These are phyloP conservation scores for Hyphopichia homilentoma DNA, from an alignment of 805 yeast species.

Conservation along the genomic window DNA sequence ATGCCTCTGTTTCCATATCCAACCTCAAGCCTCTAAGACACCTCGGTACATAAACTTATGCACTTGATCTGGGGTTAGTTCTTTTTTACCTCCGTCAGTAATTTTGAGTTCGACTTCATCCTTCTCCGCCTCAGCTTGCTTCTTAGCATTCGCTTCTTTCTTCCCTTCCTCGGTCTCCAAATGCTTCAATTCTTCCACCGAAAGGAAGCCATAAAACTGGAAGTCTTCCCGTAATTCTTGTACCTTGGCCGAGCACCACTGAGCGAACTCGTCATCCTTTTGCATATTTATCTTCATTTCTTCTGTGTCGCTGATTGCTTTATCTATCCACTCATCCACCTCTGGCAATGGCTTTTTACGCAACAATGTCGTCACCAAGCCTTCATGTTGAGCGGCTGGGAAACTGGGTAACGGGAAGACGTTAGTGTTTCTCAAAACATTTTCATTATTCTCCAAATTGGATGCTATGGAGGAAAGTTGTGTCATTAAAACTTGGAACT, in stretches of 20 bases:
- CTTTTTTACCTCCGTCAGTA: conserved; percentile 22
- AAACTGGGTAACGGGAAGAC: conserved; percentile 82
- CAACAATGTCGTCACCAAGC: conserved; percentile 75
- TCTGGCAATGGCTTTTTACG: conserved; percentile 90
- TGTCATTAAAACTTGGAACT: conserved; percentile 76
- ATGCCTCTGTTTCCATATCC: neutral
- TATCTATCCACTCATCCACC: conserved; percentile 78
- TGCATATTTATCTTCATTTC: conserved; percentile 21
- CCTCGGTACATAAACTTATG: conserved; percentile 40
- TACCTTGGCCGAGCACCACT: conserved; percentile 60
- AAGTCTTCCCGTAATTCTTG: conserved; percentile 52
- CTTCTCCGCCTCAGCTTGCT: conserved; percentile 13
- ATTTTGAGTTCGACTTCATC: conserved; percentile 23
- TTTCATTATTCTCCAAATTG: conserved; percentile 60
- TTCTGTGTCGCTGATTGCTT: conserved; percentile 22
- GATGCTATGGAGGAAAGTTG: conserved; percentile 77
- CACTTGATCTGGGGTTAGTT: conserved; percentile 31
- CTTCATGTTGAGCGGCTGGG: conserved; percentile 82
- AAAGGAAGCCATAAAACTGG: conserved; percentile 59
- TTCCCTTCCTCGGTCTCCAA: conserved; percentile 31
- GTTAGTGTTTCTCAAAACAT: conserved; percentile 59
- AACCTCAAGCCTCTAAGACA: conserved; percentile 14
- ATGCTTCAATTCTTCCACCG: conserved; percentile 43
- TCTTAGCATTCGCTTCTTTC: conserved; percentile 20
- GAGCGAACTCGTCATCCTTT: conserved; percentile 62